phyloP scores from a whole-genome alignment of 2,329 filamentous ascomycete genomes.

The Paecilomyces niveus region DNA sequence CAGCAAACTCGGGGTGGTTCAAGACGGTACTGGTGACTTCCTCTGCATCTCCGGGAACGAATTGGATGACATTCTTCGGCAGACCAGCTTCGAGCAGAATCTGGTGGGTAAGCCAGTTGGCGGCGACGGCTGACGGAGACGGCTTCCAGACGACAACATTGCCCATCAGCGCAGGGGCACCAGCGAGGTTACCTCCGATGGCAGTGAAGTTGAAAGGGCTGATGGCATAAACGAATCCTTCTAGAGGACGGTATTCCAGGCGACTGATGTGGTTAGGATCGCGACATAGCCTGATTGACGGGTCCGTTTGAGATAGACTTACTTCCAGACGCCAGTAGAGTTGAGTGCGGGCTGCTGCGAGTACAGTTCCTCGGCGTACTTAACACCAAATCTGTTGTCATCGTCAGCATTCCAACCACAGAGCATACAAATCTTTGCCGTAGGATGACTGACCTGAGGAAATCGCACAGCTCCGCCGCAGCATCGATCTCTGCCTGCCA shows the following conservation, averaged over 20 bases:
- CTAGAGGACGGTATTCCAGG: conserved; percentile 77
- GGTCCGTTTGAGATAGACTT: conserved; percentile 14
- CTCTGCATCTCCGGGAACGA: conserved; percentile 79
- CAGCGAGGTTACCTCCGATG: conserved; percentile 78
- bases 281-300: not conserved
- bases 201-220: conserved; percentile 96
- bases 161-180: conserved; percentile 77
- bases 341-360: conserved; percentile 80
- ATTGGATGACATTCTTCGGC: conserved; percentile 82
- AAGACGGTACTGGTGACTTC: conserved; percentile 72
- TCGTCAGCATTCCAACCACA: not conserved
- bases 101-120: conserved; percentile 81
- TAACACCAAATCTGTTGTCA: conserved; percentile 64
- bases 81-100: conserved; percentile 89
- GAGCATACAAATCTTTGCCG: too few species aligned
- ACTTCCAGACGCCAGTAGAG: conserved; percentile 79
- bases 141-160: conserved; percentile 98
- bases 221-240: conserved; percentile 91
- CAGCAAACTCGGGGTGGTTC: conserved; percentile 70
- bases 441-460: conserved; percentile 53
- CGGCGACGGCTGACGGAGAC: conserved; percentile 74
- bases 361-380: conserved; percentile 89
- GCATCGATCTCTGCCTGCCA: conserved; percentile 99
- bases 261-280: conserved; percentile 40
- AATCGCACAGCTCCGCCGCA: conserved; percentile 86